Base-by-base conservation (phyloP, 208 protist species). In the Leishmania mexicana region DNA sequence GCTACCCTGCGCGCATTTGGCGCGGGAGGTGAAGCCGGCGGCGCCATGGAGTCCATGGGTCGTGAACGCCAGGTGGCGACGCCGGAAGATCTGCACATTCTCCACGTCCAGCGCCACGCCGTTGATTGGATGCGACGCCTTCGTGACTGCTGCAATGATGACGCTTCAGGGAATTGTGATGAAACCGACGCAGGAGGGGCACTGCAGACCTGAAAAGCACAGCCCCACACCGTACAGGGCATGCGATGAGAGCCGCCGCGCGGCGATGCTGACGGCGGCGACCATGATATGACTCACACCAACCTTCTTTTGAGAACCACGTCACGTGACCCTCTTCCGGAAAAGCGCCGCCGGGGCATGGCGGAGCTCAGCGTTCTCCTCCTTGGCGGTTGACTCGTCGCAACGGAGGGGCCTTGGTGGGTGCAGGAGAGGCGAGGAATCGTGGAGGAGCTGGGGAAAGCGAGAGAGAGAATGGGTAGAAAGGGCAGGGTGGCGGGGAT, bases 101-200 rank as follows among this genome's bases (percentile, higher is more conserved):
- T 87, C 64, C 51, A 67, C 64, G 71, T 95, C 86, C 13, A 95
- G 71, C 80, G 89, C 90, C 31, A 89, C 89, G 75, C 93, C 90
- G 31, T 79, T 80, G 82, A 93, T 93, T 79, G 88, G 86, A 54
- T 93, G 87, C 11, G 77, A 81, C 62, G 79, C 83, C 80, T 90
- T 87, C 62, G 62, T 76, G 53, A 93, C 47, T 35, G 87, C 85
- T 3, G 79, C 74, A 47, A 89, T 75, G 67, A 96, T 86, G 70
- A 80, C 90, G 78, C 76, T 88, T 88, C 89, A 94, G 85, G 93
- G 83, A 58, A 96, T 88, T 24, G 75, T 80, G 83, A 96, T 90
- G 85, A 91, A 89, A 68, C 91, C 90, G 24, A 90, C 47, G 85
- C 90, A 93, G 81, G 80, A 81, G 28, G 94, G 87, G 57, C 80